A percentile compares a stretch with the other conserved stretches of the same genome.
phyloP scores from a whole-genome alignment of 108 stramenopile species.

The Epithemia pelagica region DNA sequence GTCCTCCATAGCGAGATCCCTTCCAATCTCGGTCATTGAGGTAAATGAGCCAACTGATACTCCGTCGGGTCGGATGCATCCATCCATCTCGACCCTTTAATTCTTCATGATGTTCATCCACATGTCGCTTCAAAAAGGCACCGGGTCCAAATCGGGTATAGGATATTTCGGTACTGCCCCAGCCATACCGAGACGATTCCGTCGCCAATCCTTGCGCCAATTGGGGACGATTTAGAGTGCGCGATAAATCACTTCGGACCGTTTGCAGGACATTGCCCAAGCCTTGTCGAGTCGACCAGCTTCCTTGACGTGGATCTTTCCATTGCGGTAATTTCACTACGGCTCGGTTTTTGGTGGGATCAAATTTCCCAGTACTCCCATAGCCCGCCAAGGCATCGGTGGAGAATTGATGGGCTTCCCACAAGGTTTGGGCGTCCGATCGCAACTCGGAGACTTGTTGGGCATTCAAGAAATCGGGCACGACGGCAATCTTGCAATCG shows the following conservation, averaged over 20 bases:
- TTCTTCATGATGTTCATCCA: slow-evolving; percentile 74
- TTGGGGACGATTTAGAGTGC: slow-evolving; percentile 38
- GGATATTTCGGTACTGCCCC: slow-evolving; percentile 43
- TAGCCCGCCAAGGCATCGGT: slow-evolving; percentile 54
- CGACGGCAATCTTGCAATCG: slow-evolving; percentile 41
- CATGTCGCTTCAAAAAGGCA: slow-evolving; percentile 44
- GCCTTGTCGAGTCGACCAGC: slow-evolving; percentile 17
- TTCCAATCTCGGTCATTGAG: slow-evolving; percentile 56
- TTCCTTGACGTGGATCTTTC: slow-evolving; percentile 27
- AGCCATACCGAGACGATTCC: slow-evolving; percentile 24
- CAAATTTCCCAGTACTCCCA: slow-evolving; percentile 40
- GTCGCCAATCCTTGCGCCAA: slow-evolving; percentile 10
- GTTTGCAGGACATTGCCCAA: slow-evolving; percentile 29
- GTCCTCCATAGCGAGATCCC: slow-evolving; percentile 30
- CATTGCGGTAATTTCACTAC: slow-evolving; percentile 35
- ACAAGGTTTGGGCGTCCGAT: slow-evolving; percentile 35
- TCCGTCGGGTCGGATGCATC: slow-evolving; percentile 43
- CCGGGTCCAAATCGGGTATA: slow-evolving; percentile 65
- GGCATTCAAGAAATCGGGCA: slow-evolving; percentile 41
- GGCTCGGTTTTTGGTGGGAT: slow-evolving; percentile 50
- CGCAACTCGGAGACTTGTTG: slow-evolving; percentile 29
- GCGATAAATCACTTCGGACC: slow-evolving; percentile 35
- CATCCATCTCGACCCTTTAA: slow-evolving; percentile 51
- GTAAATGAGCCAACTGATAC: slow-evolving; percentile 58
- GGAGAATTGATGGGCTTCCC: slow-evolving; percentile 25